phyloP scores from a whole-genome alignment of 2,329 filamentous ascomycete genomes.

The Ceratocystis alfenasii region DNA sequence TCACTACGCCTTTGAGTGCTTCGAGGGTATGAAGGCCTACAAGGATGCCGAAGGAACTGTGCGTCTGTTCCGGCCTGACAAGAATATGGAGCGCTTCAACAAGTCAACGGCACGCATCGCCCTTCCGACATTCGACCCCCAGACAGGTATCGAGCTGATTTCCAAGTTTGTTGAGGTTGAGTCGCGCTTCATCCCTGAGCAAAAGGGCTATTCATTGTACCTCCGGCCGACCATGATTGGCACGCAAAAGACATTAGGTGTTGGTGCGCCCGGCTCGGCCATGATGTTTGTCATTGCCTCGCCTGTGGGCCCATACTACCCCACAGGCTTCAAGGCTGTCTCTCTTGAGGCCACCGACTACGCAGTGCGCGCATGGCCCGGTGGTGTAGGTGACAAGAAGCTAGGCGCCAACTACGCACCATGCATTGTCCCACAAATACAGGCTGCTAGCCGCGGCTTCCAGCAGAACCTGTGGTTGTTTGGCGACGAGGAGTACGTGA shows the following conservation, averaged over 20 bases:
- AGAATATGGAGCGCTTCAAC: slow-evolving; percentile 93
- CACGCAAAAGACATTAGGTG: slow-evolving; percentile 85
- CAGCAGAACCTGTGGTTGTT: slow-evolving; percentile 99
- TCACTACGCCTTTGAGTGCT: slow-evolving; percentile 96
- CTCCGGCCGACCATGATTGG: slow-evolving; percentile 94
- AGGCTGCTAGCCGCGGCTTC: slow-evolving; percentile 82
- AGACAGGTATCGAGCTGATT: slow-evolving; percentile 69
- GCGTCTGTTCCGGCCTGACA: slow-evolving; percentile 84
- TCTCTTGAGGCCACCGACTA: slow-evolving; percentile 93
- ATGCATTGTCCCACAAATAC: slow-evolving; percentile 89
- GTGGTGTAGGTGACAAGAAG: slow-evolving; percentile 96
- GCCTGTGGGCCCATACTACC: slow-evolving; percentile 95
- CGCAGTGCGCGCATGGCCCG: slow-evolving; percentile 93
- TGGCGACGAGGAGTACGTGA: slow-evolving; percentile 87
- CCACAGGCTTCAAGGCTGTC: slow-evolving; percentile 94
- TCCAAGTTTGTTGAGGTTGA: slow-evolving; percentile 69
- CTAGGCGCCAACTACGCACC: slow-evolving; percentile 98
- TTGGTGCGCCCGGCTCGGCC: slow-evolving; percentile 82
- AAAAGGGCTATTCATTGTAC: slow-evolving; percentile 86
- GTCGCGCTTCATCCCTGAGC: slow-evolving; percentile 75
- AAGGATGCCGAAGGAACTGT: slow-evolving; percentile 69
- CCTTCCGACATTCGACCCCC: slow-evolving; percentile 69
- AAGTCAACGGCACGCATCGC: slow-evolving; percentile 84
- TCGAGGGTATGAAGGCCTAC: slow-evolving; percentile 99
- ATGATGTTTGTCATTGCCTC: slow-evolving; percentile 91